A percentile compares a stretch with the other conserved stretches of the same genome.
Evolutionary conservation across 495 filamentous ascomycete genomes (phyloP).

Genomic region (Neurospora sp.): DNA sequence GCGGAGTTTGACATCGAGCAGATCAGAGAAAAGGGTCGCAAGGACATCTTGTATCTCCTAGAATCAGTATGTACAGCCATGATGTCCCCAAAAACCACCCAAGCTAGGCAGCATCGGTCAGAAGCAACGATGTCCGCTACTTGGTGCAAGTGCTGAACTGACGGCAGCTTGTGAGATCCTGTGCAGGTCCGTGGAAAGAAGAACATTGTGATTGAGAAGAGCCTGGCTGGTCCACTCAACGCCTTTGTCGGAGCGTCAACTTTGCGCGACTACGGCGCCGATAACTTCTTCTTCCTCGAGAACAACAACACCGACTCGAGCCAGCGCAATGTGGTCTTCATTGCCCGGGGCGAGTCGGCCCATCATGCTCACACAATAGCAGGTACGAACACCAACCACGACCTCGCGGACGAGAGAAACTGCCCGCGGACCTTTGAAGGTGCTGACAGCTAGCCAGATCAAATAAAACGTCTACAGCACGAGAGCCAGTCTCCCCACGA

Average conservation of each 20-base stretch:
- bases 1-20: slow-evolving; percentile 68
- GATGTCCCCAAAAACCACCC: slow-evolving; percentile 6
- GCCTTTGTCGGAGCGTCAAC: slow-evolving; percentile 88
- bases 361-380: slow-evolving; percentile 74
- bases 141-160: slow-evolving; percentile 16
- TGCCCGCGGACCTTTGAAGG: not conserved
- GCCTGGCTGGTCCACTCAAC: slow-evolving; percentile 79
- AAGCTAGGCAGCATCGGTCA: not conserved
- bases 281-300: slow-evolving; percentile 90
- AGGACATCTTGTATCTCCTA: slow-evolving; percentile 75
- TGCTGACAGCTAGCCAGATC: slow-evolving; percentile 50
- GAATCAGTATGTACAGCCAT: slow-evolving; percentile 72
- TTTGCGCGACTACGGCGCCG: slow-evolving; percentile 80
- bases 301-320: slow-evolving; percentile 86
- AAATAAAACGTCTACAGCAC: slow-evolving; percentile 81
- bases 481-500: slow-evolving; percentile 84
- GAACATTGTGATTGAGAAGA: slow-evolving; percentile 87
- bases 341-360: slow-evolving; percentile 79
- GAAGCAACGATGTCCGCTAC: not conserved
- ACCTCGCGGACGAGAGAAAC: not conserved
- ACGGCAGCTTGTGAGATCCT: slow-evolving; percentile 15
- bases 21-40: slow-evolving; percentile 72
- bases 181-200: slow-evolving; percentile 91
- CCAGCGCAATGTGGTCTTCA: slow-evolving; percentile 91
- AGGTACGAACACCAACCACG: slow-evolving; percentile 44